Conservation (phyloP, 2,329 filamentous ascomycete species). For the Penicillium capsulatum region DNA sequence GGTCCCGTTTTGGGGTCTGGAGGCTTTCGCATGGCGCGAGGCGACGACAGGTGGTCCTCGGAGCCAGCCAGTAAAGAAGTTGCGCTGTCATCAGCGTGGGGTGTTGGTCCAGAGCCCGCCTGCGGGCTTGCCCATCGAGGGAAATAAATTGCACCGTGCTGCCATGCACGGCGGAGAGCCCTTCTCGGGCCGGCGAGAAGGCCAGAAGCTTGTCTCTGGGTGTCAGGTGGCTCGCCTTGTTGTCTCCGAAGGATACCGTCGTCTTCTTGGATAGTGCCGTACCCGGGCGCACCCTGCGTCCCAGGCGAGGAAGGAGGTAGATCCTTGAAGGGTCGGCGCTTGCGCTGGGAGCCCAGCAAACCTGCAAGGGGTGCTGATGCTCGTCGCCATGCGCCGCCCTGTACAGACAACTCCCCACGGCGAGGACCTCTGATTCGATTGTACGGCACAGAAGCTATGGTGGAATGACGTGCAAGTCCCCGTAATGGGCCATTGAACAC, state of each 20-base stretch:
- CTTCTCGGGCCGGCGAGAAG: slow-evolving; percentile 29
- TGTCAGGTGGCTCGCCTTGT: background rate
- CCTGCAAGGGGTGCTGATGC: slow-evolving; percentile 27
- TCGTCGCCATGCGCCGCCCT: slow-evolving; percentile 18
- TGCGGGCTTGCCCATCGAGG: slow-evolving; percentile 23
- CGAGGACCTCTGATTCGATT: slow-evolving; percentile 23
- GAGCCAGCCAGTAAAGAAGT: slow-evolving; percentile 16
- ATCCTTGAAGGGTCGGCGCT: slow-evolving; percentile 11
- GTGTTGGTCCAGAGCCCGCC: slow-evolving; percentile 12
- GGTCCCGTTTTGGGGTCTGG: background rate
- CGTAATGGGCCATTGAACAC: slow-evolving; percentile 16
- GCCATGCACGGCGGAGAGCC: slow-evolving; percentile 24
- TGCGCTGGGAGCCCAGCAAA: slow-evolving; percentile 17
- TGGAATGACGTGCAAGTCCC: slow-evolving; percentile 22
- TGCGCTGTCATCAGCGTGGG: slow-evolving; percentile 6
- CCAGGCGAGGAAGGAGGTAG: slow-evolving; percentile 32
- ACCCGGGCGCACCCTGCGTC: slow-evolving; percentile 19
- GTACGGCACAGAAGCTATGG: slow-evolving; percentile 16
- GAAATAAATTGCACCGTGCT: slow-evolving; percentile 23
- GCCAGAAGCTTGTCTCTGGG: slow-evolving; percentile 3
- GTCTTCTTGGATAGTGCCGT: slow-evolving; percentile 27
- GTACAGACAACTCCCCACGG: slow-evolving; percentile 11
- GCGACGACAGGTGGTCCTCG: slow-evolving; percentile 3
- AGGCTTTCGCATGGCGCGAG: slow-evolving; percentile 1
- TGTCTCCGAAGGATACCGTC: slow-evolving; percentile 5